Evolutionary conservation across 345 rosid genomes (phyloP), one percentile per base, ranked within the genome.

Genomic region (Eucalyptus viminalis): DNA sequence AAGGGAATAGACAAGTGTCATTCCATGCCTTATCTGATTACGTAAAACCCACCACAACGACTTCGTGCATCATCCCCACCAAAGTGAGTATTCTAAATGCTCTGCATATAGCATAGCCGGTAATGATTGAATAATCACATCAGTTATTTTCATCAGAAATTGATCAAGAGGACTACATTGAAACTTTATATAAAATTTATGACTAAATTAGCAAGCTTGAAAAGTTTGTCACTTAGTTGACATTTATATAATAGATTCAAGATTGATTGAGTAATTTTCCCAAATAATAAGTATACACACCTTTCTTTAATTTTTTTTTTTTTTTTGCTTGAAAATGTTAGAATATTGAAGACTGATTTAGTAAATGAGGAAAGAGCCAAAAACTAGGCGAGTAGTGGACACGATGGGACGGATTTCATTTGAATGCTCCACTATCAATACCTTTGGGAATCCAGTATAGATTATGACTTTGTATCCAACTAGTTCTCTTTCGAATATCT

Each of bases 111-210:
- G 6, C 1, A 58, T 5, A 1, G 4, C 9, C 4, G 6, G 50
- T 53, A 21, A 58, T 58, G 2, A 58, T 6, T 62, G 2, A 29
- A 29, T 2, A 1, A 1, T 6, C 9, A 14, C 19, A 7, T 50
- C 53, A 50, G 19, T 25, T 5, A 27, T 27, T 62, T 27, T 16
- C 14, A 0, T 5, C 4, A 4, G 8, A 29, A 60, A 60, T 60
- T 60, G 5, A 16, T 8, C 3, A 0, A 2, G 7, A 0, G 4
- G 19, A 65, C 2, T 65, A 29, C 0, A 4, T 65, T 29, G 0
- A 0, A n/a, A 29, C 14, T 65, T 65, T 4, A 14, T n/a, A n/a
- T n/a, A 7, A 65, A 65, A 6, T 2, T 65, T 29, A 29, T 7
- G 10, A 29, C 1, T 62, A 29, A 62, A 14, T 65, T 29, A 17